phyloP scores from a whole-genome alignment of 2,329 filamentous ascomycete genomes.

The Sporothrix dimorphospora region DNA sequence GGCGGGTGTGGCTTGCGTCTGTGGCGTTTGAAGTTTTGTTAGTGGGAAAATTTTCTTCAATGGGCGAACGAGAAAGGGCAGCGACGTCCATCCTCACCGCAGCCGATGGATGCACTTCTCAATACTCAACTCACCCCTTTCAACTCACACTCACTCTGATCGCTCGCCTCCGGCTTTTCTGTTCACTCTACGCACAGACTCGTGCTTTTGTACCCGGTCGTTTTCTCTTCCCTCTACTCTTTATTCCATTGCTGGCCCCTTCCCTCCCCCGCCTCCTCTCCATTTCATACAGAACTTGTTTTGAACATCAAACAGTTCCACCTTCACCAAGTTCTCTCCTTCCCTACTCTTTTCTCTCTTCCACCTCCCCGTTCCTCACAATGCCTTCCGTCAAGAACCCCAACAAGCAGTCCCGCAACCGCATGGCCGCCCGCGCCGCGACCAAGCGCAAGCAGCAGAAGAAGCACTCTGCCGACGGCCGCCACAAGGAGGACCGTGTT shows the following conservation, averaged over 20 bases:
- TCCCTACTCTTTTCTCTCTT: background rate
- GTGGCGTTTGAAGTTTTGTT: slow-evolving; percentile 15
- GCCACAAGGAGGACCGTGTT: slow-evolving; percentile 31
- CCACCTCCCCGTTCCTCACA: background rate
- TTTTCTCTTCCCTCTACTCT: background rate
- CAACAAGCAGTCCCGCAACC: slow-evolving; percentile 60
- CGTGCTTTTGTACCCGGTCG: background rate
- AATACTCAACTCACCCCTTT: background rate
- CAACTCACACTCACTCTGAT: background rate
- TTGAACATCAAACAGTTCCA: slow-evolving; percentile 22
- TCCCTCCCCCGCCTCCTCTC: background rate
- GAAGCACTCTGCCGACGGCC: slow-evolving; percentile 45
- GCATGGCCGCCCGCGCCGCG: slow-evolving; percentile 51
- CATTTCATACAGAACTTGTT: slow-evolving; percentile 5
- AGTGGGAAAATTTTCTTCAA: slow-evolving; percentile 23
- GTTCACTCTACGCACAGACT: background rate
- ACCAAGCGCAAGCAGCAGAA: slow-evolving; percentile 50
- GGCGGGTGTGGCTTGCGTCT: background rate
- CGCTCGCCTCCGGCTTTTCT: background rate
- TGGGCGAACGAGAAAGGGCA: background rate
- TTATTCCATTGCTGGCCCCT: too few species aligned
- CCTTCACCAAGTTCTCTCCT: background rate
- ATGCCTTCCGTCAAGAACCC: slow-evolving; percentile 64
- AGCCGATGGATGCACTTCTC: background rate
- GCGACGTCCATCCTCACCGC: background rate